A percentile compares a stretch with the other conserved stretches of the same genome.
These are phyloP conservation scores for Juglanconis juglandina DNA, from an alignment of 2,329 filamentous ascomycete species.

Conservation along the genomic window DNA sequence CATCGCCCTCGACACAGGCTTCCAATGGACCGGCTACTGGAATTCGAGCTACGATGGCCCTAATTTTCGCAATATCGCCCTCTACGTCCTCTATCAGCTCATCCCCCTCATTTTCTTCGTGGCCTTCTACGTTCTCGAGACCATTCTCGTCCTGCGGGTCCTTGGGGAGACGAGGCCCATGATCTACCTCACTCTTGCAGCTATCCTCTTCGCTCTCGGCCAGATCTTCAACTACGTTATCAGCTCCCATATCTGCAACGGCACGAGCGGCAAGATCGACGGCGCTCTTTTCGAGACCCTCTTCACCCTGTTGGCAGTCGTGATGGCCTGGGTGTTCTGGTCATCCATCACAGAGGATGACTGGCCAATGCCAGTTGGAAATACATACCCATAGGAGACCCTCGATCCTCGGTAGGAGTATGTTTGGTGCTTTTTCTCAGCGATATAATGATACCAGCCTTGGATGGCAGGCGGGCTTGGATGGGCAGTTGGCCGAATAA, in stretches of 20 bases:
- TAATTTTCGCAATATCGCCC: constrained; percentile 63
- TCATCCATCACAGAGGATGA: constrained; percentile 98
- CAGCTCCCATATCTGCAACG: constrained; percentile 85
- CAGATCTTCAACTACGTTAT: constrained; percentile 96
- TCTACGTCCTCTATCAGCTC: constrained; percentile 93
- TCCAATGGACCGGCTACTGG: constrained; percentile 79
- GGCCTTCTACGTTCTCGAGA: constrained; percentile 79
- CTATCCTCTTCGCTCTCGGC: constrained; percentile 80
- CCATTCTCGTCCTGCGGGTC: constrained; percentile 77
- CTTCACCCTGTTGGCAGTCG: constrained; percentile 82
- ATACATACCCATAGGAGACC: constrained; percentile 24
- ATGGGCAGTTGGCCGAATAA: constrained; percentile 7
- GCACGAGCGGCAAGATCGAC: constrained; percentile 81
- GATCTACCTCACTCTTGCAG: constrained; percentile 75
- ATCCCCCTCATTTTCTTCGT: constrained; percentile 86
- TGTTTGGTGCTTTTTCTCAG: neutral
- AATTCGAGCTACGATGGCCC: constrained; percentile 54
- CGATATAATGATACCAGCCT: constrained; percentile 13
- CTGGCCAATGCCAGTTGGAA: constrained; percentile 66
- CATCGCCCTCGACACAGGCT: constrained; percentile 90
- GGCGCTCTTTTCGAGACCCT: constrained; percentile 89
- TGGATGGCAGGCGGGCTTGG: constrained; percentile 5
- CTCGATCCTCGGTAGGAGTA: constrained; percentile 2
- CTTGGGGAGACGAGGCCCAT: constrained; percentile 90
- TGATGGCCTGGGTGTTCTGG: constrained; percentile 92